Evolutionary conservation across 1,139 yeast species (phyloP), one percentile per base, ranked within the genome.

Genomic region (Candida albicans): DNA sequence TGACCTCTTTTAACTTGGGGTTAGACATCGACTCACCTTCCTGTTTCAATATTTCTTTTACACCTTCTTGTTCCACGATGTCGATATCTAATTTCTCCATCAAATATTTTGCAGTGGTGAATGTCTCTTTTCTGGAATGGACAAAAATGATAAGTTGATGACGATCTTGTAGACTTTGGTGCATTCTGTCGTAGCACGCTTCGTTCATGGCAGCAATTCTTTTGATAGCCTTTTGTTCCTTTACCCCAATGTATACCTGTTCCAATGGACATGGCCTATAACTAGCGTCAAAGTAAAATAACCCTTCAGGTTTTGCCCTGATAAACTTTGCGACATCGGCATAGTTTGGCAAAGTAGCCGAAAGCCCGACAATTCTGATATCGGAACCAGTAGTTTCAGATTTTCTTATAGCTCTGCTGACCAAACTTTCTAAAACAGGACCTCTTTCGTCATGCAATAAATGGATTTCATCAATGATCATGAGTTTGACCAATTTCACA

Each of bases 391-490:
- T 65, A 7, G 75, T 74, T 43, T 75, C 77, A 2, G 65, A 61
- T 37, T 71, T 70, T 48, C 88, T 66, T 30, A 83, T 57, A 0
- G 88, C 77, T 55, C 99, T 74, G 3, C 96, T 81, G 2, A 93
- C 93, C 40, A 93, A 84, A 56, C 87, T 82, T 60, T 93, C 99
- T 43, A 93, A 59, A 0, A 91, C 98, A 0, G 98, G 96, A 4
- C 99, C 99, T 70, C 99, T 81, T 53, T 85, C 90, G 58, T 93
- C 99, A 59, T 93, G 97, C 54, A 93, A 72, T 46, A 93, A 71
- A 70, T 93, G 99, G 49, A 93, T 86, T 64, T 93, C 99, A 70
- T 93, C 99, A 44, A 93, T 82, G 32, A 93, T 86, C n/a, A 93
- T 67, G 11, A 93, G 70, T 38, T 80, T 75, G 1, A 89, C 95